phyloP scores from a whole-genome alignment of 164 flowering plant species.

The Annona squamosa region DNA sequence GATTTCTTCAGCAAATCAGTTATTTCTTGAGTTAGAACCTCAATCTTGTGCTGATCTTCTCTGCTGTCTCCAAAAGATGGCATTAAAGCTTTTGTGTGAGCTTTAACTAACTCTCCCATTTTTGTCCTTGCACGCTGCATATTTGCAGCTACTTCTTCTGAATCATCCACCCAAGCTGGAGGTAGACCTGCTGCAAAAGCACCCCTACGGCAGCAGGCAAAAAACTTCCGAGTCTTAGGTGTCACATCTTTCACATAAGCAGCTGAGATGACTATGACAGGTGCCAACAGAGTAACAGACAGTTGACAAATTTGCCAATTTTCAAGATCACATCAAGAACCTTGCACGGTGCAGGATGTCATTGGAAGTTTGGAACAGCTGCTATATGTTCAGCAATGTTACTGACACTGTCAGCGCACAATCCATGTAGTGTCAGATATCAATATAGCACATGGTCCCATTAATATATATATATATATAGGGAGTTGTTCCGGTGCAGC shows the following conservation, averaged over 20 bases:
- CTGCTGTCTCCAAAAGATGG: conserved; percentile 90
- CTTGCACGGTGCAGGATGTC: background rate
- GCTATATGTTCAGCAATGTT: background rate
- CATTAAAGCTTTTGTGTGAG: conserved; percentile 90
- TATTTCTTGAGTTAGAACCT: conserved; percentile 77
- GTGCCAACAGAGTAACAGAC: background rate
- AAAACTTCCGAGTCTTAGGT: background rate
- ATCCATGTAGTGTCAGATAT: no score
- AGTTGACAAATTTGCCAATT: background rate
- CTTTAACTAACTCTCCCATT: conserved; percentile 77
- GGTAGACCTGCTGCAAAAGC: conserved; percentile 80
- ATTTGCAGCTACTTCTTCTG: conserved; percentile 77
- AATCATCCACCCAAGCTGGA: conserved; percentile 97
- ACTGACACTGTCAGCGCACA: background rate
- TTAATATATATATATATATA: no score
- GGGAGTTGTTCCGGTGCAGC: no score
- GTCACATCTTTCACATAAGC: background rate
- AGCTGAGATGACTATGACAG: background rate
- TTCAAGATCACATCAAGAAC: background rate
- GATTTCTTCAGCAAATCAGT: conserved; percentile 69
- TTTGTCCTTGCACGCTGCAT: conserved; percentile 65
- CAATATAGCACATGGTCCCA: no score
- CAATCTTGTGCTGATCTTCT: conserved; percentile 78
- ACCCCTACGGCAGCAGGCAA: conserved; percentile 48
- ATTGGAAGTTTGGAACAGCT: background rate